Percentiles rank a stretch among this genome's conserved stretches.
Evolutionary conservation across 768 basidiomycete species (phyloP).

Genomic region (Agrocybe praecox): DNA sequence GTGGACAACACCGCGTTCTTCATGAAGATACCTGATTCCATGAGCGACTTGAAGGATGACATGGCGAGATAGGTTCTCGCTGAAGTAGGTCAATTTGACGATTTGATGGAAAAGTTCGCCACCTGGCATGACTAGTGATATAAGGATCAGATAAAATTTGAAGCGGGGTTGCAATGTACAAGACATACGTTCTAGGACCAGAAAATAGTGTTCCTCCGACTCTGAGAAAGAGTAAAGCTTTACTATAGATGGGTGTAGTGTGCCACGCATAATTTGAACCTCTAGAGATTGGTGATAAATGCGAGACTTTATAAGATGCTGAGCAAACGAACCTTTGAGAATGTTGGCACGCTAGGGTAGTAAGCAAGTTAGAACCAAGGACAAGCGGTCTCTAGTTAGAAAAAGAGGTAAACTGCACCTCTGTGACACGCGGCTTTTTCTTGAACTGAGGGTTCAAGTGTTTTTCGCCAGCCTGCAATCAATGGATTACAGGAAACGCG

Average conservation of each 20-base stretch:
- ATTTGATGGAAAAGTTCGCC: slow-evolving; percentile 99
- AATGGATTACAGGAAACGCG: slow-evolving; percentile 32
- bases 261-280: slow-evolving; percentile 99
- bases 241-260: slow-evolving; percentile 89
- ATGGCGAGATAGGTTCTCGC: slow-evolving; percentile 94
- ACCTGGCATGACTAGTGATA: slow-evolving; percentile 83
- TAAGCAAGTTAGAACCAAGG: slow-evolving; percentile 29
- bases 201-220: slow-evolving; percentile 90
- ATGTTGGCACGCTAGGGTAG: slow-evolving; percentile 88
- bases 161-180: neutral
- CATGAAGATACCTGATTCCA: slow-evolving; percentile 94
- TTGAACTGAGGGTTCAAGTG: slow-evolving; percentile 94
- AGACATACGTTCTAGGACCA: slow-evolving; percentile 84
- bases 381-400: slow-evolving; percentile 4
- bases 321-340: slow-evolving; percentile 70
- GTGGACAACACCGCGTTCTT: slow-evolving; percentile 97
- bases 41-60: slow-evolving; percentile 96
- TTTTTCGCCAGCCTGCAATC: slow-evolving; percentile 80
- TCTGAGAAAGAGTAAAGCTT: slow-evolving; percentile 93
- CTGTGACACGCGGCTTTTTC: slow-evolving; percentile 96
- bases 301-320: neutral
- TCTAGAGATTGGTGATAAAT: slow-evolving; percentile 48
- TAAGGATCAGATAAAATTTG: slow-evolving; percentile 12
- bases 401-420: slow-evolving; percentile 64
- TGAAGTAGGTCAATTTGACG: slow-evolving; percentile 98